Evolutionary conservation across 2,329 filamentous ascomycete genomes (phyloP).

Genomic region (Ceratocystis cubensis): DNA sequence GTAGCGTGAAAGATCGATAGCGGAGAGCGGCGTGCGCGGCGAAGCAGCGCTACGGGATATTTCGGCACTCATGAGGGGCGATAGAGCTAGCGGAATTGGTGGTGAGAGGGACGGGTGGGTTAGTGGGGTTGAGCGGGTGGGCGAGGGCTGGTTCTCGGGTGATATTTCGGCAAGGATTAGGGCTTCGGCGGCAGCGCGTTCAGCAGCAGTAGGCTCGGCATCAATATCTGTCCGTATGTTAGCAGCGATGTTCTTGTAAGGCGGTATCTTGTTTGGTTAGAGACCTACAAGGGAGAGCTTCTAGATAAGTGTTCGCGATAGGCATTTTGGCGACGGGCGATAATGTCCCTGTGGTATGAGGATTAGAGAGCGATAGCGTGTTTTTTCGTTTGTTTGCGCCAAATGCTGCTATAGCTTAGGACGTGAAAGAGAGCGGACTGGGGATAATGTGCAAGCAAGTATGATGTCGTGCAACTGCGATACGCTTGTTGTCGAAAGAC

Average conservation of each 20-base stretch:
- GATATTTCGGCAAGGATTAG: conserved; percentile 57
- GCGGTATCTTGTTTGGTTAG: conserved; percentile 18
- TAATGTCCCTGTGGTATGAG: background rate
- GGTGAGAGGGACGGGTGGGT: conserved; percentile 46
- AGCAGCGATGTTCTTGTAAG: conserved; percentile 9
- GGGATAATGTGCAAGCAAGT: background rate
- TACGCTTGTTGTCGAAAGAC: background rate
- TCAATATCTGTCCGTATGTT: conserved; percentile 59
- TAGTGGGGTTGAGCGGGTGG: conserved; percentile 26
- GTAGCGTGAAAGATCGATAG: conserved; percentile 71
- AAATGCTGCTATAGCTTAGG: background rate
- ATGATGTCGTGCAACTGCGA: background rate
- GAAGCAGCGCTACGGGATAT: conserved; percentile 52
- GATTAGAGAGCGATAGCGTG: background rate
- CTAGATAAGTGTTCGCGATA: conserved; percentile 42
- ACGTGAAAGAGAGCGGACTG: background rate
- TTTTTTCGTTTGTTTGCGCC: background rate
- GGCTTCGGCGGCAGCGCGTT: conserved; percentile 53
- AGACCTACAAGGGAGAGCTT: conserved; percentile 64
- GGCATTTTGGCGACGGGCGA: conserved; percentile 23
- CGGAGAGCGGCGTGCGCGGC: conserved; percentile 39
- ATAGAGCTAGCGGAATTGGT: conserved; percentile 46
- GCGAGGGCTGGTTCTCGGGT: conserved; percentile 32
- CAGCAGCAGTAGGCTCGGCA: conserved; percentile 48
- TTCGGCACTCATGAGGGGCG: conserved; percentile 54